Evolutionary conservation across 2,329 filamentous ascomycete genomes (phyloP), one percentile per base, ranked within the genome.

Genomic region (Annulohypoxylon truncatum): DNA sequence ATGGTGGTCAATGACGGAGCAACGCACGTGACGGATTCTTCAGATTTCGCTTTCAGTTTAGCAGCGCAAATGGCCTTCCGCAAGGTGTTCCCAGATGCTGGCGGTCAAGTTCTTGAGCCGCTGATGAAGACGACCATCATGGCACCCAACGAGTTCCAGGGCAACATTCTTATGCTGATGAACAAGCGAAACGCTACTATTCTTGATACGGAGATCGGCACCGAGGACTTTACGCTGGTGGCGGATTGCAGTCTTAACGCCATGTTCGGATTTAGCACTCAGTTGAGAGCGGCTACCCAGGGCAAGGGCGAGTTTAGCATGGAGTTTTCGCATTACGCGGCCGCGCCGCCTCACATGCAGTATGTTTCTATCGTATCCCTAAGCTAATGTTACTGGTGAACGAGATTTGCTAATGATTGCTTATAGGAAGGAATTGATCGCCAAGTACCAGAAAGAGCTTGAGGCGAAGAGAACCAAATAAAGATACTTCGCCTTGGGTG

Each of bases 61-160:
- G 95, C 96, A 10, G 97, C 96, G 2, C 93, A 97, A 80, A 92
- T 97, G 84, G 96, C 96, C 24, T 99, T 99, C 90, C 90, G 92
- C 73, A 97, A 97, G 82, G 92, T 93, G 15, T 98, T 99, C 83
- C 84, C 86, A 65, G 89, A 92, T 10, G 93, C 91, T 31, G 87
- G 89, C 55, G 94, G 95, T 2, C 88, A 93, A 74, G 90, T 99
- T 8, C 88, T 99, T 33, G 96, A 99, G 81, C 96, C 96, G 4
- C 82, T 99, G 58, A 99, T 99, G 96, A 98, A 97, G 87, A 97
- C 94, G 0, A 94, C 94, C 66, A 94, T 99, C 75, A 97, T 94
- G 29, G 94, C 96, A 0, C 96, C 96, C 48, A 93, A 92, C 76
- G 96, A 99, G 84, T 99, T 98, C 85, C 96, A 99, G 82, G 96